Percentiles rank a stretch among this genome's conserved stretches.
These are phyloP conservation scores for Triticum turgidum DNA, from an alignment of 176 grass and related monocot species.

Conservation along the genomic window DNA sequence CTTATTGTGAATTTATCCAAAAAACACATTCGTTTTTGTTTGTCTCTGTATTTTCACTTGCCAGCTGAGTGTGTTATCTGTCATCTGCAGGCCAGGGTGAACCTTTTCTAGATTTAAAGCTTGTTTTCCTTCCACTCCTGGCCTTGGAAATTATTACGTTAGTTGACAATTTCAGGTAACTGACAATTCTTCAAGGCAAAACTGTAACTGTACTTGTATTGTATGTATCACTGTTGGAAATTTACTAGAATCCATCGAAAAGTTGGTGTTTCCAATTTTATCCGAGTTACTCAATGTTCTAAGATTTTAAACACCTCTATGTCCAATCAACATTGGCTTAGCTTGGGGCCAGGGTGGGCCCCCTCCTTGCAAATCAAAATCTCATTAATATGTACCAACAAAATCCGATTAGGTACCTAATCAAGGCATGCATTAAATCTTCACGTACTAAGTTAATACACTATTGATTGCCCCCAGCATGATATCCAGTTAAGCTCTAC, in stretches of 20 bases:
- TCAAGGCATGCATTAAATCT: neutral
- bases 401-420: neutral
- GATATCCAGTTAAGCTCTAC: neutral
- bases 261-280: neutral
- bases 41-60: conserved; percentile 23
- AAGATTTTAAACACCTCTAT: conserved; percentile 1
- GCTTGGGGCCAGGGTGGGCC: neutral
- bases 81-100: conserved; percentile 39
- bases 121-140: conserved; percentile 75
- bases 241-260: neutral
- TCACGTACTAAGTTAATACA: neutral
- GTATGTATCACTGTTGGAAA: neutral
- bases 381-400: neutral
- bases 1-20: conserved; percentile 11
- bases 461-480: neutral
- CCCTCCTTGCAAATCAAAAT: neutral
- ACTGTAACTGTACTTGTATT: neutral
- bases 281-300: neutral
- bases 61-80: conserved; percentile 9
- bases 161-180: conserved; percentile 69
- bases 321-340: conserved; percentile 6
- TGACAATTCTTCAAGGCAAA: neutral
- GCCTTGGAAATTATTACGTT: conserved; percentile 66
- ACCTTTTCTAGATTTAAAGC: conserved; percentile 57
- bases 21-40: neutral